These are phyloP conservation scores for Paraphoma sp. DNA, from an alignment of 2,329 filamentous ascomycete genomes.

Conservation along the genomic window DNA sequence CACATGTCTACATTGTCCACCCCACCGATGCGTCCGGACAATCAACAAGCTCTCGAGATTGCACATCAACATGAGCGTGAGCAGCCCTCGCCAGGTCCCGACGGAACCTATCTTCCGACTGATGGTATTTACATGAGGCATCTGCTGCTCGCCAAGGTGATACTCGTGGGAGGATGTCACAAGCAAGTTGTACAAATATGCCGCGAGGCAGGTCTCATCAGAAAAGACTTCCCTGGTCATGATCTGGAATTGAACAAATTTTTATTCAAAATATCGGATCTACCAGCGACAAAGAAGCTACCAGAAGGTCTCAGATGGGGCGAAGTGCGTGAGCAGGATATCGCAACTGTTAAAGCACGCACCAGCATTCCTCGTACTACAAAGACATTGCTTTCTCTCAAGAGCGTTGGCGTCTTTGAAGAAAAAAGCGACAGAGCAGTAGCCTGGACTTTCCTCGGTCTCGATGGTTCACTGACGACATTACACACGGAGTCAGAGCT, in stretches of 20 bases:
- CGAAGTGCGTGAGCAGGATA: conserved; percentile 58
- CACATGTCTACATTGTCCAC: conserved; percentile 35
- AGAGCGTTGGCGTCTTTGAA: conserved; percentile 52
- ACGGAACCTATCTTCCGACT: conserved; percentile 22
- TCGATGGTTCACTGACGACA: conserved; percentile 67
- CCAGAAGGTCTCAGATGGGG: conserved; percentile 64
- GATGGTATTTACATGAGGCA: conserved; percentile 40
- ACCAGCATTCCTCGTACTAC: conserved; percentile 62
- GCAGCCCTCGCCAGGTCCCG: conserved; percentile 27
- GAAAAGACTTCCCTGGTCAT: conserved; percentile 38
- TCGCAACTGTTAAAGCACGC: conserved; percentile 58
- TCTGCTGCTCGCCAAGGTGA: conserved; percentile 41
- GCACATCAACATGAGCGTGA: conserved; percentile 38
- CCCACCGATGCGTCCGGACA: conserved; percentile 36
- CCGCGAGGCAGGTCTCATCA: conserved; percentile 26
- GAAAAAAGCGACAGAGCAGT: conserved; percentile 57
- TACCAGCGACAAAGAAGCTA: conserved; percentile 52
- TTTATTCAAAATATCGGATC: conserved; percentile 58
- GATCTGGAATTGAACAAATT: conserved; percentile 59
- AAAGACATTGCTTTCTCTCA: conserved; percentile 50
- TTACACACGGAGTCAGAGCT: conserved; percentile 67
- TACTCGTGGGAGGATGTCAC: conserved; percentile 56
- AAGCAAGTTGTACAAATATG: conserved; percentile 33
- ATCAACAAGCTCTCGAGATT: conserved; percentile 28
- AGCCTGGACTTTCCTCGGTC: conserved; percentile 70